A percentile compares a stretch with the other conserved stretches of the same genome.
Conservation (phyloP, 1,284 basidiomycete species). For the Phenoliferia sp. region DNA sequence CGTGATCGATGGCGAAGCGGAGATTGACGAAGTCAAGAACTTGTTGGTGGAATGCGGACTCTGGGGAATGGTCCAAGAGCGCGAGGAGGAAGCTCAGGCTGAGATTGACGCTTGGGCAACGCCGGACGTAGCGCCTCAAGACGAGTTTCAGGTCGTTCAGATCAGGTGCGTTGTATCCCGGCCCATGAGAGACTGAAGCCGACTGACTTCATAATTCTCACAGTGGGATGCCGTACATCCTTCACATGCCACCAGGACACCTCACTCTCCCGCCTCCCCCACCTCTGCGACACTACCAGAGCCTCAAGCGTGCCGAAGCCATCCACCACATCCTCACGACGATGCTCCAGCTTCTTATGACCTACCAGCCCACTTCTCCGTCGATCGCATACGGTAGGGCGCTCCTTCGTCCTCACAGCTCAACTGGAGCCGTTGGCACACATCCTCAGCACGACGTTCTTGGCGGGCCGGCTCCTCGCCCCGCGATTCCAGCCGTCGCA, state of each 20-base stretch:
- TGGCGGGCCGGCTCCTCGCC: background rate
- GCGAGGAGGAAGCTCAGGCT: background rate
- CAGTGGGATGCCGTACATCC: slow-evolving; percentile 27
- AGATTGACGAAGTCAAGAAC: slow-evolving; percentile 10
- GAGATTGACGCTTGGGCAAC: background rate
- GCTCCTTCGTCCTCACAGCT: background rate
- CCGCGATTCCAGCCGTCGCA: background rate
- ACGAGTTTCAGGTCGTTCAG: slow-evolving; percentile 19
- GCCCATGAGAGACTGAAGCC: background rate
- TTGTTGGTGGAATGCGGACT: slow-evolving; percentile 15
- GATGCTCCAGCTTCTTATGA: slow-evolving; percentile 26
- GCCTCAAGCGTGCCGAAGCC: slow-evolving; percentile 12
- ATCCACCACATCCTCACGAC: slow-evolving; percentile 17
- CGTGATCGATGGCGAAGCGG: background rate
- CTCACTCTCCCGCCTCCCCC: background rate
- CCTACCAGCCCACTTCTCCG: slow-evolving; percentile 17
- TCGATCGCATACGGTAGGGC: slow-evolving; percentile 19
- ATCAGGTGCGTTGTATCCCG: slow-evolving; percentile 12
- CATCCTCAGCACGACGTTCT: no score
- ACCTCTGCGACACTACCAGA: background rate
- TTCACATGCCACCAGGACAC: slow-evolving; percentile 7
- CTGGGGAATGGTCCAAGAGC: slow-evolving; percentile 13
- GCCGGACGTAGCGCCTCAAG: background rate
- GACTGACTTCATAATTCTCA: background rate
- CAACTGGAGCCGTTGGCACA: background rate